Percentiles rank a stretch among this genome's conserved stretches.
Evolutionary conservation across 345 rosid genomes (phyloP).

Genomic region (Draba incana): DNA sequence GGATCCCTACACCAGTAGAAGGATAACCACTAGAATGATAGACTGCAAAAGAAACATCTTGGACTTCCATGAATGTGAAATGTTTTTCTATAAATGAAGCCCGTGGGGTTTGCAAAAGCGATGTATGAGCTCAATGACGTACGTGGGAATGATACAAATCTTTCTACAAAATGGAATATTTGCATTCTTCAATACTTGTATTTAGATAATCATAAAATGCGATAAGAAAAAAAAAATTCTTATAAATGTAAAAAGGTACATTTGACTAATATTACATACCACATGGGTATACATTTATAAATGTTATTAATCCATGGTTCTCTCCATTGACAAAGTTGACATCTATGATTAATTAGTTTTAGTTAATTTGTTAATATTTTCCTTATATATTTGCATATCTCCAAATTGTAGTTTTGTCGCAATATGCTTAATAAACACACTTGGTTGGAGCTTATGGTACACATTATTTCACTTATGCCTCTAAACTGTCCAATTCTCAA

Average conservation of each 20-base stretch:
- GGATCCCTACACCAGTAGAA: not conserved
- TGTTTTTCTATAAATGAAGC: slow-evolving; percentile 5
- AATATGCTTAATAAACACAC: not conserved
- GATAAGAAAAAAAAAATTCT: not conserved
- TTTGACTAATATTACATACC: slow-evolving; percentile 30
- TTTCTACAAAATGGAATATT: slow-evolving; percentile 28
- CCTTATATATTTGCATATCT: not conserved
- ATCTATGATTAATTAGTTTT: not conserved
- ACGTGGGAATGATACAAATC: slow-evolving; percentile 36
- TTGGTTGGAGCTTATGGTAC: not conserved
- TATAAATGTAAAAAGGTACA: slow-evolving; percentile 3
- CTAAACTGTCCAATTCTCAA: not conserved
- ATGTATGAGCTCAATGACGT: slow-evolving; percentile 37
- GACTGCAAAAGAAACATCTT: not conserved
- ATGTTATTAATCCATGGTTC: slow-evolving; percentile 16
- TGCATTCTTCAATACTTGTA: not conserved
- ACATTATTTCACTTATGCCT: not conserved
- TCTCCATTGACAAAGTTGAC: slow-evolving; percentile 1
- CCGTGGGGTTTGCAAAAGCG: slow-evolving; percentile 15
- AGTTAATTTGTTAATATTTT: not conserved
- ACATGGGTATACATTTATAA: slow-evolving; percentile 22
- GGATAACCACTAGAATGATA: slow-evolving; percentile 1
- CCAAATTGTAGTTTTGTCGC: not conserved
- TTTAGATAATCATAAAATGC: slow-evolving; percentile 4
- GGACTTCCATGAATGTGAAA: slow-evolving; percentile 14